A percentile compares a stretch with the other conserved stretches of the same genome.
phyloP scores from a whole-genome alignment of 441 rosid genomes.

The Mallotus repandus region DNA sequence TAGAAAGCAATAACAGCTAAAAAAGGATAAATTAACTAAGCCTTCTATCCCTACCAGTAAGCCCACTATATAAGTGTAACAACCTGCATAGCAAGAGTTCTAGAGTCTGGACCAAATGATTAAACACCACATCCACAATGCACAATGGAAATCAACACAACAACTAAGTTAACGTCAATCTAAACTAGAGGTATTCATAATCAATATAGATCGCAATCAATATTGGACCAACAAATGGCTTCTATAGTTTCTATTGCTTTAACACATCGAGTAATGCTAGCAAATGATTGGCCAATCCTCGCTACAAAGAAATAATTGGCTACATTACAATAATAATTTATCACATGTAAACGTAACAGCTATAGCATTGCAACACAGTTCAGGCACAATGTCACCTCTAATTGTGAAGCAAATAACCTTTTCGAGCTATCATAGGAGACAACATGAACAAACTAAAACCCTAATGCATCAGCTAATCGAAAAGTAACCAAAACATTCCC shows the following conservation, averaged over 20 bases:
- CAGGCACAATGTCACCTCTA: slow-evolving; percentile 46
- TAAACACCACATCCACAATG: neutral
- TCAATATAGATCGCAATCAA: neutral
- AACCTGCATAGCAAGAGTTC: neutral
- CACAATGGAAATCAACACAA: neutral
- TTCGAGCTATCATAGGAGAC: slow-evolving; percentile 70
- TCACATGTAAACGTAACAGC: no score
- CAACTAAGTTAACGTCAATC: no score
- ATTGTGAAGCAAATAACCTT: slow-evolving; percentile 53
- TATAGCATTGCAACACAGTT: slow-evolving; percentile 25
- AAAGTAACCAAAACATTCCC: slow-evolving; percentile 84
- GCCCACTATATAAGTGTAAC: neutral
- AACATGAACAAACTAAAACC: slow-evolving; percentile 89
- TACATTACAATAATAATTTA: no score
- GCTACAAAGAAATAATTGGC: no score
- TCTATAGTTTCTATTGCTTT: slow-evolving; percentile 11
- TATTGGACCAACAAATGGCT: neutral
- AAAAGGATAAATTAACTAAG: neutral
- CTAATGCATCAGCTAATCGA: slow-evolving; percentile 85
- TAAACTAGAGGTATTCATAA: neutral
- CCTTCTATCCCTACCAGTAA: neutral
- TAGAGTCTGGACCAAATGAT: neutral
- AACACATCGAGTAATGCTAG: neutral
- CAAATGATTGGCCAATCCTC: no score
- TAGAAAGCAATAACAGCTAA: neutral